phyloP scores from a whole-genome alignment of 345 rosid genomes.

The Aegle marmelos region DNA sequence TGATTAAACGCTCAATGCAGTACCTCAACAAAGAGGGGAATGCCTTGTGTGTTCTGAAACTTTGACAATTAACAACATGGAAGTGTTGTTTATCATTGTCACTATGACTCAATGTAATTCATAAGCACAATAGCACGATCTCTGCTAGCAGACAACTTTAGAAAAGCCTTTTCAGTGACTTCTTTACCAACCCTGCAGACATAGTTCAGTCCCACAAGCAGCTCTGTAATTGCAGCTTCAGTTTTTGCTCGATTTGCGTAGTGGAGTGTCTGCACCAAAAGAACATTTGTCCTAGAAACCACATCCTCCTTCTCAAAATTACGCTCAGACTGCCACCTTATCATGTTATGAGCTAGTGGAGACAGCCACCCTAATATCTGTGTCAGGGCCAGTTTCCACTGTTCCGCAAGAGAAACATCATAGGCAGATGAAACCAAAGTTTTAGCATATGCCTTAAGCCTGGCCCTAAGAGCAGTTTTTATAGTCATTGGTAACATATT shows the following conservation, averaged over 20 bases:
- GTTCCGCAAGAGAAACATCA: slow-evolving; percentile 40
- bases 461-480: slow-evolving; percentile 35
- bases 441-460: slow-evolving; percentile 38
- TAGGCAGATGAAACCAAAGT: slow-evolving; percentile 30
- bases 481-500: slow-evolving; percentile 48
- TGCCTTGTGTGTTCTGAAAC: slow-evolving; percentile 2
- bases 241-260: slow-evolving; percentile 59
- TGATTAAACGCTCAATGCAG: not conserved
- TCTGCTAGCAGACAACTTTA: slow-evolving; percentile 4
- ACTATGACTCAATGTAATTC: not conserved
- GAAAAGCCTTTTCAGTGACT: slow-evolving; percentile 12
- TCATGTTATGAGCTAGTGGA: slow-evolving; percentile 57
- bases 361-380: slow-evolving; percentile 55
- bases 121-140: not conserved
- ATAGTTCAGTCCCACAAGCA: slow-evolving; percentile 59
- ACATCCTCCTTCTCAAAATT: slow-evolving; percentile 51
- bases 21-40: slow-evolving; percentile 4
- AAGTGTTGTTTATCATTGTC: not conserved
- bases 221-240: slow-evolving; percentile 60
- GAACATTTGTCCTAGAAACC: slow-evolving; percentile 41
- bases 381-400: slow-evolving; percentile 40
- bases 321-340: slow-evolving; percentile 57
- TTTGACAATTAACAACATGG: not conserved
- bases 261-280: slow-evolving; percentile 59
- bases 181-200: slow-evolving; percentile 35